Evolutionary conservation across 2,329 filamentous ascomycete species (phyloP), one percentile per base, ranked within the genome.

Genomic region (Fusarium sp.): DNA sequence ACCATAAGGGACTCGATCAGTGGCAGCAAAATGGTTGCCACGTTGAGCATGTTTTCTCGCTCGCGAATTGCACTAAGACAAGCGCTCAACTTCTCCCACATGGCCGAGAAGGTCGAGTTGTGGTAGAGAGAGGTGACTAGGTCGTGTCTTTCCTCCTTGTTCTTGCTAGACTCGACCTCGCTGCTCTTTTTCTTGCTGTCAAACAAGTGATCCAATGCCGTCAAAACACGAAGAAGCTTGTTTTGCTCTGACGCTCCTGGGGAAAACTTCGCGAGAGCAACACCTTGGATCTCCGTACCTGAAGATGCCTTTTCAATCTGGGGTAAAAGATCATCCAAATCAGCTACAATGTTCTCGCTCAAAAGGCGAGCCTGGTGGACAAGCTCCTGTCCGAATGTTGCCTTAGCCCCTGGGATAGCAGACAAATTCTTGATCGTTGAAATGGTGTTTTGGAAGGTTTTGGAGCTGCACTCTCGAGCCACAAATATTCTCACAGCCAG

Each of bases 371-470:
- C 94, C 78, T 97, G 95, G 47, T 88, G 86, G 59, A 97, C 92
- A 49, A 99, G 86, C 79, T 99, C 95, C 70, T 92, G 90, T n/a
- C 96, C 96, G 77, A 99, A 98, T 12, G 93, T 86, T 52, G 91
- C 88, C 79, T 96, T 96, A 19, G 95, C 94, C 14, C 91, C 93
- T 17, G 95, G 94, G 62, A 99, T 96, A 38, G 92, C 90, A 7
- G 94, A 98, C 42, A 99, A 86, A 74, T 98, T 97, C 82, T 97
- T 98, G 83, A 99, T 97, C n/a, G 96, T 96, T 17, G 95, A 96
- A 53, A 99, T 87, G 1, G 96, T 98, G 78, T 98, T 96, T 76
- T 96, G 92, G 85, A 99, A 99, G 0, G 96, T 98, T 83, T 97
- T 97, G 66, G 93, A 94, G 75, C 93, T 97, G 80, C 96, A 99